Percentiles rank a stretch among this genome's conserved stretches.
Conservation (phyloP, 2,329 filamentous ascomycete species). For the Claviceps lovelessii region DNA sequence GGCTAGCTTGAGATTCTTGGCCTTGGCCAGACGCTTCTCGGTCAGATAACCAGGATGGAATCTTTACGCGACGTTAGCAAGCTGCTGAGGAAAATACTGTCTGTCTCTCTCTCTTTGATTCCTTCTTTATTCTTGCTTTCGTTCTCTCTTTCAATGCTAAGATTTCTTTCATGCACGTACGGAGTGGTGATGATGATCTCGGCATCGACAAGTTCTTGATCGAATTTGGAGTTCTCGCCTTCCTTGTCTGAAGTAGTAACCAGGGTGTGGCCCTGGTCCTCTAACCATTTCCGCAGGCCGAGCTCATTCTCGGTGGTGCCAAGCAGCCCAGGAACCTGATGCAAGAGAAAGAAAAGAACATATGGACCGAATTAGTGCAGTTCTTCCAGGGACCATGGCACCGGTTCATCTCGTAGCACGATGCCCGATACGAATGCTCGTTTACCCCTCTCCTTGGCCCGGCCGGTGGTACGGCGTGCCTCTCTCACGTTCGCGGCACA, state of each 20-base stretch:
- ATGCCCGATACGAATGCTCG: background rate
- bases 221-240: conserved; percentile 79
- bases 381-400: background rate
- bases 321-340: conserved; percentile 61
- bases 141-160: no score
- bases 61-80: conserved; percentile 27
- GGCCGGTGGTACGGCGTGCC: background rate
- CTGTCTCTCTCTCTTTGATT: background rate
- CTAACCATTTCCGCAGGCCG: conserved; percentile 91
- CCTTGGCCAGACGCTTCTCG: conserved; percentile 87
- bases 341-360: background rate
- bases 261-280: conserved; percentile 90
- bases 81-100: background rate
- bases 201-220: conserved; percentile 88
- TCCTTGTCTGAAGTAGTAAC: conserved; percentile 98
- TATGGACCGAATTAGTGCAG: background rate
- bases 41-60: conserved; percentile 98
- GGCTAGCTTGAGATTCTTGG: conserved; percentile 97
- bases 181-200: conserved; percentile 99
- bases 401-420: background rate
- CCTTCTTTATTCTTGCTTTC: background rate
- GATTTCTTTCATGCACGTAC: conserved; percentile 30
- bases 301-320: conserved; percentile 98
- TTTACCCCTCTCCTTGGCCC: background rate
- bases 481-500: background rate